Conservation (phyloP, 2,329 filamentous ascomycete species). For the Passalora sequoiae region DNA sequence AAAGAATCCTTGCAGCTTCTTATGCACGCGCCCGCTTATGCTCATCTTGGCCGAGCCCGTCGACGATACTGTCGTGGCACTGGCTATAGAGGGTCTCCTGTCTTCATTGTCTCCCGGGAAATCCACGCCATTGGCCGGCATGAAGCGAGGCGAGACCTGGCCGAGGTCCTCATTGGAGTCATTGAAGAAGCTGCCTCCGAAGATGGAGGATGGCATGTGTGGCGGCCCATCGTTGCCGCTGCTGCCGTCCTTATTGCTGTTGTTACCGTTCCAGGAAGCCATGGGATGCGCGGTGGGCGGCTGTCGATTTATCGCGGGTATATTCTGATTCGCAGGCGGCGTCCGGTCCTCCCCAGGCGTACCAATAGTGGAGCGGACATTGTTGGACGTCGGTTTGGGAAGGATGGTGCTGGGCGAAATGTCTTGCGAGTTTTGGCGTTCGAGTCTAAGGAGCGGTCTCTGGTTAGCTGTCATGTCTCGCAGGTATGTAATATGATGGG, state of each 20-base stretch:
- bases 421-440: slow-evolving; percentile 40
- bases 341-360: slow-evolving; percentile 49
- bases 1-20: slow-evolving; percentile 87
- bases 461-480: slow-evolving; percentile 26
- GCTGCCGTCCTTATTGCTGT: slow-evolving; percentile 34
- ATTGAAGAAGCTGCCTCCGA: slow-evolving; percentile 56
- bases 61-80: slow-evolving; percentile 80
- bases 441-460: slow-evolving; percentile 33
- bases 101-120: slow-evolving; percentile 61
- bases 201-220: slow-evolving; percentile 42
- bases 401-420: slow-evolving; percentile 38
- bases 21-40: slow-evolving; percentile 64
- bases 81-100: slow-evolving; percentile 80
- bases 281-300: slow-evolving; percentile 53
- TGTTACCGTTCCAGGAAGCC: slow-evolving; percentile 42
- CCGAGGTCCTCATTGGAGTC: slow-evolving; percentile 66
- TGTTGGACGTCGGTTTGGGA: slow-evolving; percentile 38
- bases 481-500: slow-evolving; percentile 9
- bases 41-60: slow-evolving; percentile 67
- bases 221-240: slow-evolving; percentile 22
- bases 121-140: slow-evolving; percentile 49
- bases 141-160: slow-evolving; percentile 67
- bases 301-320: slow-evolving; percentile 31
- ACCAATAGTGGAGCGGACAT: slow-evolving; percentile 43
- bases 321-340: slow-evolving; percentile 35